Percentiles rank a stretch among this genome's conserved stretches.
These are phyloP conservation scores for Carex parvula DNA, from an alignment of 176 grass and related monocot species.

Conservation along the genomic window DNA sequence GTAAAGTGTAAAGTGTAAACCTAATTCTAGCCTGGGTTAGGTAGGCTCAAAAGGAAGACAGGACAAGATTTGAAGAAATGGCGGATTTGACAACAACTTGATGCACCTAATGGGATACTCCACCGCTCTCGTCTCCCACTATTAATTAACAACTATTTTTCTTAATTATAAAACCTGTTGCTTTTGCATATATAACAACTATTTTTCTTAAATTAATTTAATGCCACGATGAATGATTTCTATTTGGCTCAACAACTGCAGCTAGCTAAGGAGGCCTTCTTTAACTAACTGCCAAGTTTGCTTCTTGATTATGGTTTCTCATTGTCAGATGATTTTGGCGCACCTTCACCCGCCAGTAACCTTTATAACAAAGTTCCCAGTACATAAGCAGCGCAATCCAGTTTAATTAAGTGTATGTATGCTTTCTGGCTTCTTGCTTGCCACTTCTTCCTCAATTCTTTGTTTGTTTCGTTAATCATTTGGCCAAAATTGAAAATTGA, in stretches of 20 bases:
- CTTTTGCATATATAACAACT: no score
- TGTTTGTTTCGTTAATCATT: background rate
- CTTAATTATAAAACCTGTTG: no score
- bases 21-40: background rate
- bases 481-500: background rate
- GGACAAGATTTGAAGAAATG: conserved; percentile 44
- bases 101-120: conserved; percentile 73
- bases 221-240: background rate
- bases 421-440: conserved; percentile 16
- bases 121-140: conserved; percentile 56
- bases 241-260: conserved; percentile 13
- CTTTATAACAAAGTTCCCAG: conserved; percentile 54
- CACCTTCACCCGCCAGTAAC: conserved; percentile 39
- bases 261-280: conserved; percentile 64
- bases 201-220: background rate
- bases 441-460: background rate
- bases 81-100: conserved; percentile 62
- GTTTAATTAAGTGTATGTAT: conserved; percentile 34
- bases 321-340: conserved; percentile 37
- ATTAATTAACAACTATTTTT: conserved; percentile 23
- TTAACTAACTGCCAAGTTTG: conserved; percentile 30
- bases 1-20: no score
- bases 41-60: no score
- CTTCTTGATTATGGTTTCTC: conserved; percentile 66
- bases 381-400: conserved; percentile 37